Evolutionary conservation across 129 eudicot genomes (phyloP).

Genomic region (Glebionis coronaria): DNA sequence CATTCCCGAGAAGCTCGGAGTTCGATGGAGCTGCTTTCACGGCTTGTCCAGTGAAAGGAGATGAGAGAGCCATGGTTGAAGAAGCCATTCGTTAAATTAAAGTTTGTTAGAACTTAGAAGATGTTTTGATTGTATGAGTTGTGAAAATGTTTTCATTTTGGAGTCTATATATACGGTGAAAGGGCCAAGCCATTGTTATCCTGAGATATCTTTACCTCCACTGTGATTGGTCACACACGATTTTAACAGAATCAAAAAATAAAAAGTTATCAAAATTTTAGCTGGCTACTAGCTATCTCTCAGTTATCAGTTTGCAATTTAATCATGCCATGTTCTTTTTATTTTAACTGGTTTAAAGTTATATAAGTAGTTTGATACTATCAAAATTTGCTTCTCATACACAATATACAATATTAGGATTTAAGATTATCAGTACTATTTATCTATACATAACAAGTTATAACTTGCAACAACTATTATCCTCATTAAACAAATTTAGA

Average conservation of each 20-base stretch:
- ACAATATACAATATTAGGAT: no score
- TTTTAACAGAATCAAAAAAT: conserved; percentile 3
- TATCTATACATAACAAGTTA: no score
- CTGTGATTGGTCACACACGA: conserved; percentile 33
- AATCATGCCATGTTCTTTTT: no score
- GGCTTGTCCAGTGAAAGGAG: conserved; percentile 52
- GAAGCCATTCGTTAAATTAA: conserved; percentile 49
- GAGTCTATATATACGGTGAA: conserved; percentile 22
- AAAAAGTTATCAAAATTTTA: no score
- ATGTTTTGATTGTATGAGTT: conserved; percentile 1
- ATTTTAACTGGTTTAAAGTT: no score
- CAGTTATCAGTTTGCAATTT: no score
- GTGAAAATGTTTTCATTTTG: conserved; percentile 20
- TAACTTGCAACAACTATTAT: no score
- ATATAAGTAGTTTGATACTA: no score
- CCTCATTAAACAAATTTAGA: no score
- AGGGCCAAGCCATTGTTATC: conserved; percentile 27
- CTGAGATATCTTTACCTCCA: conserved; percentile 28
- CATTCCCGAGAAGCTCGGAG: conserved; percentile 36
- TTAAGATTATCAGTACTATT: no score
- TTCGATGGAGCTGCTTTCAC: conserved; percentile 42
- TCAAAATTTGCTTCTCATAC: no score
- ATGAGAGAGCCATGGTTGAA: conserved; percentile 64
- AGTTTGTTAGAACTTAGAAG: conserved; percentile 14
- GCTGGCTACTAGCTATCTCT: no score